These are phyloP conservation scores for Zarea fungicola DNA, from an alignment of 2,329 filamentous ascomycete species.

Conservation along the genomic window DNA sequence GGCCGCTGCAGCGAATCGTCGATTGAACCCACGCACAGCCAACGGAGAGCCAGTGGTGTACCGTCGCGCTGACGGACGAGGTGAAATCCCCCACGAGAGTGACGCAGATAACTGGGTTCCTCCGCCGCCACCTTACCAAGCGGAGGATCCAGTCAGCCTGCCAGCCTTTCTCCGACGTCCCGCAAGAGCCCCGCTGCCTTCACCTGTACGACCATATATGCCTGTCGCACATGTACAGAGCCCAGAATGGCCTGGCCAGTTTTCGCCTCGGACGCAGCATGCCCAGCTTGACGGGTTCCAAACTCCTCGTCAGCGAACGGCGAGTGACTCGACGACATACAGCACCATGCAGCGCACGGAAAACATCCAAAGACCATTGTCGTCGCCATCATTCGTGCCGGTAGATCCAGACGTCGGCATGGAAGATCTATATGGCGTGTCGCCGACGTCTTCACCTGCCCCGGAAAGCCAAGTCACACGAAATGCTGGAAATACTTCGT, in stretches of 20 bases:
- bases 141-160: constrained; percentile 54
- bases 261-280: neutral
- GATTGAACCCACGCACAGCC: constrained; percentile 55
- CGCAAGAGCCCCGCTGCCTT: constrained; percentile 32
- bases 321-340: constrained; percentile 31
- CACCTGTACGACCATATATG: constrained; percentile 20
- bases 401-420: constrained; percentile 20
- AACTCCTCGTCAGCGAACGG: constrained; percentile 26
- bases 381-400: constrained; percentile 23
- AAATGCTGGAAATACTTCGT: neutral
- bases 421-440: constrained; percentile 43
- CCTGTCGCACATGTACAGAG: constrained; percentile 3
- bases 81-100: constrained; percentile 76
- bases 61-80: constrained; percentile 62
- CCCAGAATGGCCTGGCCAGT: constrained; percentile 12
- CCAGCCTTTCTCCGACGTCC: constrained; percentile 52
- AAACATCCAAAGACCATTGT: constrained; percentile 25
- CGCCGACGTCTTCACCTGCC: constrained; percentile 39
- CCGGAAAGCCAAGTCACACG: neutral
- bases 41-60: constrained; percentile 54
- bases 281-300: constrained; percentile 8
- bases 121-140: constrained; percentile 74
- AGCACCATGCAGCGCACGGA: constrained; percentile 20
- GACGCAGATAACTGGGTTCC: constrained; percentile 87
- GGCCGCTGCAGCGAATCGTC: constrained; percentile 68